phyloP scores from a whole-genome alignment of 768 basidiomycete genomes.

The Russula griseocarnosa region DNA sequence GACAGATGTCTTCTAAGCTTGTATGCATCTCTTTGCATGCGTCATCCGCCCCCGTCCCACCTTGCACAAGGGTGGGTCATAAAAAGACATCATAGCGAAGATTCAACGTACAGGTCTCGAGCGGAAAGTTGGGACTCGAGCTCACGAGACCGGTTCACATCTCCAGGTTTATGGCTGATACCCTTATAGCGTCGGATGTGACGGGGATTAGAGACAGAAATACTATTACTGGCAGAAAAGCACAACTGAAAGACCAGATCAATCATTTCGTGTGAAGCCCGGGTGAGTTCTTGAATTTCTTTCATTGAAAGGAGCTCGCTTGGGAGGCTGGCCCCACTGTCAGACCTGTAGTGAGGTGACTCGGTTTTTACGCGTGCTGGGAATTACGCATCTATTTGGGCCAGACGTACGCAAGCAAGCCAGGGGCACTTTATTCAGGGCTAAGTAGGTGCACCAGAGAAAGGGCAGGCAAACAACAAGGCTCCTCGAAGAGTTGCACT shows the following conservation, averaged over 20 bases:
- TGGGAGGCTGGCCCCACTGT: not conserved
- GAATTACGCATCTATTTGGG: slow-evolving; percentile 29
- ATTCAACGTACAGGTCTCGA: slow-evolving; percentile 11
- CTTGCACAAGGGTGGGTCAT: slow-evolving; percentile 4
- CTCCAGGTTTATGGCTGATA: slow-evolving; percentile 1
- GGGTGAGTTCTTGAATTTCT: slow-evolving; percentile 12
- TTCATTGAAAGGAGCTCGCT: slow-evolving; percentile 11
- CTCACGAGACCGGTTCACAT: slow-evolving; percentile 7
- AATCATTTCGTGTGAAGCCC: not conserved
- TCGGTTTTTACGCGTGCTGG: not conserved
- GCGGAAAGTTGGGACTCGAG: slow-evolving; percentile 5
- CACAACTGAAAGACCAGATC: not conserved
- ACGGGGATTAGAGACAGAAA: not conserved
- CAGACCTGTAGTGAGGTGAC: too few species aligned
- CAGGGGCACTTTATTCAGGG: slow-evolving; percentile 31
- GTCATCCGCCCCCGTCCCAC: slow-evolving; percentile 1
- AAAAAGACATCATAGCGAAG: slow-evolving; percentile 2
- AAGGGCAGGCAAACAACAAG: slow-evolving; percentile 29
- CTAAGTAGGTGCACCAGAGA: slow-evolving; percentile 23
- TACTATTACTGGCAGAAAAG: not conserved
- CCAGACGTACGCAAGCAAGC: not conserved
- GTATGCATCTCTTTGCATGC: slow-evolving; percentile 7
- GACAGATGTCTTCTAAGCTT: not conserved
- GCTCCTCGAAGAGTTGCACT: slow-evolving; percentile 31
- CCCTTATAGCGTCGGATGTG: not conserved